Conservation (phyloP, 2,329 filamentous ascomycete genomes). For the Fusarium buxicola region DNA sequence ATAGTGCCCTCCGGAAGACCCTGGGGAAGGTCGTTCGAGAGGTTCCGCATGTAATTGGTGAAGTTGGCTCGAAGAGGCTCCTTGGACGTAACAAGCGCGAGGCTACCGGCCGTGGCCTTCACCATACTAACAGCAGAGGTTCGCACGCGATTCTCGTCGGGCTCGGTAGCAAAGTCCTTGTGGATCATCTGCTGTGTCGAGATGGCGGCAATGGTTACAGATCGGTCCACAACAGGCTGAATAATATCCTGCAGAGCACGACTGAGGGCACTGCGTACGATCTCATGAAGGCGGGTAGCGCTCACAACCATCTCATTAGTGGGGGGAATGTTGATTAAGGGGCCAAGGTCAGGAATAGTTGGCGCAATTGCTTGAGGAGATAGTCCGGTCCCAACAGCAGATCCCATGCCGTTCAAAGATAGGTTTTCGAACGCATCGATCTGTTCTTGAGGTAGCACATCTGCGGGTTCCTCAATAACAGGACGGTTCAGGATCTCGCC, state of each 20-base stretch:
- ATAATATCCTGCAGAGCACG: slow-evolving; percentile 96
- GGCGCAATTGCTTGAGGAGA: slow-evolving; percentile 82
- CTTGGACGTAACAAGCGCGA: slow-evolving; percentile 98
- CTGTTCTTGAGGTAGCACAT: slow-evolving; percentile 72
- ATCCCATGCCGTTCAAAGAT: slow-evolving; percentile 78
- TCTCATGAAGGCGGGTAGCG: slow-evolving; percentile 74
- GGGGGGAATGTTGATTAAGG: slow-evolving; percentile 82
- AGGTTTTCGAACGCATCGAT: slow-evolving; percentile 87
- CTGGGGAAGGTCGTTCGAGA: slow-evolving; percentile 77
- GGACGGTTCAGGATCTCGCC: slow-evolving; percentile 84
- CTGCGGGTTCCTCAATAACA: slow-evolving; percentile 70
- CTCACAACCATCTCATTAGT: slow-evolving; percentile 83
- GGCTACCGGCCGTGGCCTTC: slow-evolving; percentile 90
- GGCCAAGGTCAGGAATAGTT: slow-evolving; percentile 84
- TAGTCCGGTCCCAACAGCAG: slow-evolving; percentile 76
- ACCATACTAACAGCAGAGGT: slow-evolving; percentile 93
- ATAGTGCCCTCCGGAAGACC: slow-evolving; percentile 94
- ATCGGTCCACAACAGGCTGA: slow-evolving; percentile 95
- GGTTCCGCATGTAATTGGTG: slow-evolving; percentile 89
- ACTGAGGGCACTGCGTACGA: slow-evolving; percentile 87
- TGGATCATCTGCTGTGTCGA: slow-evolving; percentile 95
- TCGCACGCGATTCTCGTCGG: slow-evolving; percentile 87
- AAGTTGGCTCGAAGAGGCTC: slow-evolving; percentile 97
- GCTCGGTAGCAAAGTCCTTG: slow-evolving; percentile 96
- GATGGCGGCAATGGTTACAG: slow-evolving; percentile 97